Percentiles rank a stretch among this genome's conserved stretches.
Evolutionary conservation across 805 yeast genomes (phyloP).

Genomic region (Kuraishia cidri): DNA sequence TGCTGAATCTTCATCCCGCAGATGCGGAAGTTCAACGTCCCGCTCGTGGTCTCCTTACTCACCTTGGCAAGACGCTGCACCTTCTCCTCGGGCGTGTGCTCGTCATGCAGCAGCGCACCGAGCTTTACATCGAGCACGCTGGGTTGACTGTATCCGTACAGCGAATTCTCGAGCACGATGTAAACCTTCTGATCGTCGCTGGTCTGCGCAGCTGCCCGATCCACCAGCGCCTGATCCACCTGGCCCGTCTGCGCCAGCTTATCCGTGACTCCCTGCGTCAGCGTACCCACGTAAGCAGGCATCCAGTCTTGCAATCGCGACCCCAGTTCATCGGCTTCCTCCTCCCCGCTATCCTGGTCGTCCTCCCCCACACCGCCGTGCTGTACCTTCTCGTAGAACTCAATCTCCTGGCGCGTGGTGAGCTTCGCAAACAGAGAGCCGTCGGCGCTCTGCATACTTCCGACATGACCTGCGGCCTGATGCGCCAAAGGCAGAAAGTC

Average conservation of each 20-base stretch:
- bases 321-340: conserved; percentile 20
- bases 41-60: conserved; percentile 69
- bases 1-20: conserved; percentile 75
- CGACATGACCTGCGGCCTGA: conserved; percentile 92
- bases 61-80: conserved; percentile 52
- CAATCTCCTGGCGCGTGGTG: conserved; percentile 53
- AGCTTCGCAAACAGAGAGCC: conserved; percentile 73
- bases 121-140: conserved; percentile 77
- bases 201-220: conserved; percentile 4
- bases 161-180: conserved; percentile 64
- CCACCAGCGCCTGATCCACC: conserved; percentile 12
- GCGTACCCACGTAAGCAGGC: conserved; percentile 56
- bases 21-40: conserved; percentile 63
- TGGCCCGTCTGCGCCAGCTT: conserved; percentile 12
- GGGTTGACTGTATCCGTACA: conserved; percentile 55
- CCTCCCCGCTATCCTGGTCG: conserved; percentile 14
- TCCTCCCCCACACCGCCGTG: conserved; percentile 13
- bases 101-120: conserved; percentile 67
- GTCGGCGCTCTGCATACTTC: conserved; percentile 51
- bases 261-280: conserved; percentile 34
- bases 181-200: conserved; percentile 19
- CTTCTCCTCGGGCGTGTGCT: conserved; percentile 49
- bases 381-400: conserved; percentile 54
- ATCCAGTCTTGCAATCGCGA: conserved; percentile 40
- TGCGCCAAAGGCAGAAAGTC: conserved; percentile 31